Evolutionary conservation across 2,329 filamentous ascomycete species (phyloP).

Genomic region (Pseudocercospora crystallina): DNA sequence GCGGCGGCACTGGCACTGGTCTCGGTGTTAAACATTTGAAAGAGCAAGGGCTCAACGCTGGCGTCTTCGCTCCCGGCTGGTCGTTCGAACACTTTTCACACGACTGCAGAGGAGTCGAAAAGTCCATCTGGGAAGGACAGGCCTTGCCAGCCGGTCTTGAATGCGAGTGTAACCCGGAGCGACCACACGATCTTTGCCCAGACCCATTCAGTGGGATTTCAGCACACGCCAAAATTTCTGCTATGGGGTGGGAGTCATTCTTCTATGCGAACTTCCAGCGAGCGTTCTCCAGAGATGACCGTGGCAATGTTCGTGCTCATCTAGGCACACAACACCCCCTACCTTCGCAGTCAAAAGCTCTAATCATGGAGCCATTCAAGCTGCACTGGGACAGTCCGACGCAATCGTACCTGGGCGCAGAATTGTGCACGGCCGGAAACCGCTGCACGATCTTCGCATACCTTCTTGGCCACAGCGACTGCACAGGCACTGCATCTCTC

Average conservation of each 20-base stretch:
- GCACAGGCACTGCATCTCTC: too few species aligned
- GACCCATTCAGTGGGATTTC: constrained; percentile 33
- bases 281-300: constrained; percentile 25
- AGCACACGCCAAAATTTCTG: constrained; percentile 30
- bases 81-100: constrained; percentile 46
- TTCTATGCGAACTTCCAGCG: constrained; percentile 42
- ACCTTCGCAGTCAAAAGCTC: not conserved
- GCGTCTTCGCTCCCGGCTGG: constrained; percentile 50
- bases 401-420: too few species aligned
- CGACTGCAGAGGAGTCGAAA: constrained; percentile 31
- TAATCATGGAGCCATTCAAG: too few species aligned
- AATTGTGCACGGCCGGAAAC: too few species aligned
- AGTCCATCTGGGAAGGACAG: constrained; percentile 38
- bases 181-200: constrained; percentile 1
- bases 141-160: constrained; percentile 28
- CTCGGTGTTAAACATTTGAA: constrained; percentile 41
- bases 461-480: too few species aligned
- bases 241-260: constrained; percentile 29
- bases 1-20: constrained; percentile 45
- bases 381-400: too few species aligned
- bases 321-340: not conserved
- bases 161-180: constrained; percentile 28
- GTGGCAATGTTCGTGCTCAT: not conserved
- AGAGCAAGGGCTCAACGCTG: constrained; percentile 38
- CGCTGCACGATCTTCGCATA: too few species aligned